Evolutionary conservation across 2,329 filamentous ascomycete genomes (phyloP), one percentile per base, ranked within the genome.

Genomic region (Lachnum nothofagi): DNA sequence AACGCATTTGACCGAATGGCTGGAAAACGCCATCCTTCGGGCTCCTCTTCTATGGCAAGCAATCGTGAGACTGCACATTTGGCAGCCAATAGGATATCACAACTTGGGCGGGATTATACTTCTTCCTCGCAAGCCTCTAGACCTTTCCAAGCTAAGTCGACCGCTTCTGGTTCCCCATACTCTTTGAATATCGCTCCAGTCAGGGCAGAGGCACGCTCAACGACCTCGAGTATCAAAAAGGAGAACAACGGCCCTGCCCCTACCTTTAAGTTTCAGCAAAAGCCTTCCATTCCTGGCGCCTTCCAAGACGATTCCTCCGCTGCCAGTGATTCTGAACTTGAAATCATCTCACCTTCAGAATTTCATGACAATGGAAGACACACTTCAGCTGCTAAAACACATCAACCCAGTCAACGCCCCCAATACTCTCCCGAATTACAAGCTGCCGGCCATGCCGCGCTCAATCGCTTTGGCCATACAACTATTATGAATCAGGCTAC

Each of bases 271-370:
- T 20, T 19, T 3, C 19, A 40, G 37, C 19, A 22, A 19, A 40
- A 40, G 20, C 24, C 22, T n/a, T 40, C 37, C 12, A 53, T 57
- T 35, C 54, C 59, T 41, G 57, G 59, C 23, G 19, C 53, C 5
- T 62, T 51, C 25, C 40, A 31, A 20, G 57, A 62, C 23, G 58
- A 61, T 25, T 55, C 48, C 7, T 54, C 55, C 7, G 40, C 10
- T 22, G 52, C 39, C 19, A 58, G 54, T 44, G 63, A 65, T 49
- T 63, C 61, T 10, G 61, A 64, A 20, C 46, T 64, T 29, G 63
- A 65, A 46, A 58, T 65, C 19, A 65, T 65, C 23, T 49, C 58
- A 9, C 22, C 58, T 9, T 53, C 58, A 3, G 59, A 49, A 2
- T 65, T 64, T 43, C 51, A 49, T 31, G 56, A 55, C 20, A 65